phyloP scores from a whole-genome alignment of 78 protist genomes.

The Bodo saltans region DNA sequence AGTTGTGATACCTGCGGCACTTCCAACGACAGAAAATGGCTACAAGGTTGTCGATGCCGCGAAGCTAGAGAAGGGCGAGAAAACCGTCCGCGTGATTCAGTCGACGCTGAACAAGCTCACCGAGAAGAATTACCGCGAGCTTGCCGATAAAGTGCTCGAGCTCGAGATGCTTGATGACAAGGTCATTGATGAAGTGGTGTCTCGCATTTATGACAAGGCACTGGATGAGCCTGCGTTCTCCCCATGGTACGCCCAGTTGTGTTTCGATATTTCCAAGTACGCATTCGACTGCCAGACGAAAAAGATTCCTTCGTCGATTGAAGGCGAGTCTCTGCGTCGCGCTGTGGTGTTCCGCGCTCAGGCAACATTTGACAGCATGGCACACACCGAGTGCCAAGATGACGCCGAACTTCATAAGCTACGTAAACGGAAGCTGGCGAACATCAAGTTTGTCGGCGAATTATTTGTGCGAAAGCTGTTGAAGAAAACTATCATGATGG shows the following conservation, averaged over 20 bases:
- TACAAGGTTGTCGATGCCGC: neutral
- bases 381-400: neutral
- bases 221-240: neutral
- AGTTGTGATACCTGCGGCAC: neutral
- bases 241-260: neutral
- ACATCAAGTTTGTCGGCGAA: neutral
- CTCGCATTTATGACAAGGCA: neutral
- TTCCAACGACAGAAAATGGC: neutral
- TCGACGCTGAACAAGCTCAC: neutral
- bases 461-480: too few relatives aligned
- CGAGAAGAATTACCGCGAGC: neutral
- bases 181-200: neutral
- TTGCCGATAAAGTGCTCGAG: neutral
- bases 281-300: neutral
- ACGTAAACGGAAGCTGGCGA: neutral
- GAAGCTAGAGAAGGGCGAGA: neutral
- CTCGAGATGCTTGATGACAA: neutral
- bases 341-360: neutral
- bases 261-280: neutral
- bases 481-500: too few relatives aligned
- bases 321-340: neutral
- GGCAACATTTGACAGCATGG: neutral
- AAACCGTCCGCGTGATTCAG: neutral
- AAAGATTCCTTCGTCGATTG: neutral
- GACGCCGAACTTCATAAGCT: neutral